These are phyloP conservation scores for Pichia occidentalis DNA, from an alignment of 805 yeast species.

Conservation along the genomic window DNA sequence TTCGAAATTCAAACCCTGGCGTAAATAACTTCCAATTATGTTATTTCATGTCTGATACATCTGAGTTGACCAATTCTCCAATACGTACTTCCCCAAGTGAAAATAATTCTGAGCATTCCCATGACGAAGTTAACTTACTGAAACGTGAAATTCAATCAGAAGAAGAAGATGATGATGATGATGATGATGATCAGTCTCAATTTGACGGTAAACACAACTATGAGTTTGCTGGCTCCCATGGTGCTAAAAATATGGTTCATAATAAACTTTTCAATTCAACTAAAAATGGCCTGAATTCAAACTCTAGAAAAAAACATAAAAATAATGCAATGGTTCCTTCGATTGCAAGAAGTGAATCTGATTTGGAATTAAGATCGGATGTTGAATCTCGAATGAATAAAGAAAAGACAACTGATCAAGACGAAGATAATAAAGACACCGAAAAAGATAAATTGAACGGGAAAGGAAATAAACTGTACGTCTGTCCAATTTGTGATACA, in stretches of 20 bases:
- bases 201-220: too few species aligned
- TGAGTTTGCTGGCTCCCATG: too few species aligned
- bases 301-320: too few species aligned
- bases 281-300: too few species aligned
- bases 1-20: background rate
- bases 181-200: background rate
- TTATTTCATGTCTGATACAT: background rate
- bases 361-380: too few species aligned
- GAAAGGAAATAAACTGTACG: conserved; percentile 22
- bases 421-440: background rate
- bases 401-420: background rate
- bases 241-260: too few species aligned
- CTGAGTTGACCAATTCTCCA: conserved; percentile 1
- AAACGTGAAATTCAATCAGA: conserved; percentile 4
- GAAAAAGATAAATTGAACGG: background rate
- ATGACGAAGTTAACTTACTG: background rate
- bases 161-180: background rate
- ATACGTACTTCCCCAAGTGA: background rate
- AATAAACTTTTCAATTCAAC: too few species aligned
- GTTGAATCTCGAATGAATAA: too few species aligned
- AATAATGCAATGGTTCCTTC: too few species aligned
- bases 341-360: too few species aligned
- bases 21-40: background rate
- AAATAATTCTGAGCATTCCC: background rate
- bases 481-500: conserved; percentile 44